Conservation (phyloP, 1,139 yeast species). For the Pichia sp. region DNA sequence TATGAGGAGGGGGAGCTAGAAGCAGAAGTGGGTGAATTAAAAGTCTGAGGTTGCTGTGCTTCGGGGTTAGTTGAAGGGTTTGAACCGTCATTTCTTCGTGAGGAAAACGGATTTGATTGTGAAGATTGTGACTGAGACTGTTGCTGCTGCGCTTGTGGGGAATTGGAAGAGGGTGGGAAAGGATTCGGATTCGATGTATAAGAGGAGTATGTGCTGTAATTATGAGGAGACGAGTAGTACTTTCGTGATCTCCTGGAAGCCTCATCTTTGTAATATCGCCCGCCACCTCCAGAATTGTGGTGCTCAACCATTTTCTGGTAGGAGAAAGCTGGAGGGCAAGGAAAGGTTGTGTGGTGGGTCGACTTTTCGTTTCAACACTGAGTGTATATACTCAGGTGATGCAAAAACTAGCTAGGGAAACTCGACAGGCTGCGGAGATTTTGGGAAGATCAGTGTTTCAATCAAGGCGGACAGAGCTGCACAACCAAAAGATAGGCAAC, state of each 20-base stretch:
- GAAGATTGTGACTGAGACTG: not conserved
- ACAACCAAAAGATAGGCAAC: too few relatives aligned
- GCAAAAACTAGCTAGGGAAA: too few relatives aligned
- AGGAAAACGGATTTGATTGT: conserved; percentile 25
- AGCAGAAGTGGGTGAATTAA: not conserved
- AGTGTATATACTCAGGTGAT: too few relatives aligned
- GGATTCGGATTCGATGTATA: conserved; percentile 24
- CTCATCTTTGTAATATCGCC: conserved; percentile 26
- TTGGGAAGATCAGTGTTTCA: not conserved
- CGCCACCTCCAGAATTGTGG: conserved; percentile 16
- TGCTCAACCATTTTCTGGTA: conserved; percentile 21
- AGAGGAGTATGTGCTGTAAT: conserved; percentile 16
- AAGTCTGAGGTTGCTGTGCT: not conserved
- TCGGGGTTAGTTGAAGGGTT: conserved; percentile 1
- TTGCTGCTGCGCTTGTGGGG: conserved; percentile 7
- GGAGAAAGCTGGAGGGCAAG: not conserved
- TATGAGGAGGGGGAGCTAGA: not conserved
- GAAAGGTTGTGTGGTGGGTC: not conserved
- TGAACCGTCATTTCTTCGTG: conserved; percentile 25
- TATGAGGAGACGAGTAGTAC: conserved; percentile 18
- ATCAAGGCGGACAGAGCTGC: too few relatives aligned
- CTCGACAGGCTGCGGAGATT: too few relatives aligned
- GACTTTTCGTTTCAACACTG: too few relatives aligned
- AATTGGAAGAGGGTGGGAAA: conserved; percentile 20
- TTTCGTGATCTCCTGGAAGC: conserved; percentile 23